phyloP scores from a whole-genome alignment of 2,329 filamentous ascomycete genomes.

The Pseudogymnoascus sp. region DNA sequence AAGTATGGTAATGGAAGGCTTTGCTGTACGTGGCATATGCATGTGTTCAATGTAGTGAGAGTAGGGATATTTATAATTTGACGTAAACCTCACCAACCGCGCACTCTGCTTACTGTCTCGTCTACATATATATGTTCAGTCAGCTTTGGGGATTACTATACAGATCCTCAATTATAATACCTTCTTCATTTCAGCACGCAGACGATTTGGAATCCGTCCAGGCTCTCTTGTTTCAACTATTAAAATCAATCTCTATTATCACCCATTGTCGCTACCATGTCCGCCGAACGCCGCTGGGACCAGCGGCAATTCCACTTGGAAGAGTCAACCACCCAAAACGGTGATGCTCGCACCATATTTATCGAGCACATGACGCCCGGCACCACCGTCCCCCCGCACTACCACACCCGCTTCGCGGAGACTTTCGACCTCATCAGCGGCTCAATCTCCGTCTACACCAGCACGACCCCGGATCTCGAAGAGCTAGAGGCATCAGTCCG shows the following conservation, averaged over 20 bases:
- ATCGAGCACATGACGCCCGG: conserved; percentile 17
- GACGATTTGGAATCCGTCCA: background rate
- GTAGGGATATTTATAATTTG: background rate
- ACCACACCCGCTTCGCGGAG: conserved; percentile 15
- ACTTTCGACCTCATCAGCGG: conserved; percentile 16
- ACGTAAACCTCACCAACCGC: background rate
- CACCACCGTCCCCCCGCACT: conserved; percentile 16
- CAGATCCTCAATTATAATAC: background rate
- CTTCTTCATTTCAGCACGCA: background rate
- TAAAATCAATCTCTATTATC: background rate
- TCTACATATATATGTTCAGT: background rate
- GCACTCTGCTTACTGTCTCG: background rate
- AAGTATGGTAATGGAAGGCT: background rate
- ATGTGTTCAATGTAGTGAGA: background rate
- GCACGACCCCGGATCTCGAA: conserved; percentile 9
- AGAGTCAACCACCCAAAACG: conserved; percentile 16
- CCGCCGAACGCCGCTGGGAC: conserved; percentile 15
- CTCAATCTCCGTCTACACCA: conserved; percentile 14
- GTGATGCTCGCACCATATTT: conserved; percentile 15
- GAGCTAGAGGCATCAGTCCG: background rate
- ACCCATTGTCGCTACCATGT: background rate
- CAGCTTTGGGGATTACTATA: background rate
- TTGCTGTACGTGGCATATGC: background rate
- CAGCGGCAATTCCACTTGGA: conserved; percentile 15
- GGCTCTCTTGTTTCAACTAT: background rate